Conservation (phyloP, 805 yeast genomes). For the Pichia nanzhaoensis region DNA sequence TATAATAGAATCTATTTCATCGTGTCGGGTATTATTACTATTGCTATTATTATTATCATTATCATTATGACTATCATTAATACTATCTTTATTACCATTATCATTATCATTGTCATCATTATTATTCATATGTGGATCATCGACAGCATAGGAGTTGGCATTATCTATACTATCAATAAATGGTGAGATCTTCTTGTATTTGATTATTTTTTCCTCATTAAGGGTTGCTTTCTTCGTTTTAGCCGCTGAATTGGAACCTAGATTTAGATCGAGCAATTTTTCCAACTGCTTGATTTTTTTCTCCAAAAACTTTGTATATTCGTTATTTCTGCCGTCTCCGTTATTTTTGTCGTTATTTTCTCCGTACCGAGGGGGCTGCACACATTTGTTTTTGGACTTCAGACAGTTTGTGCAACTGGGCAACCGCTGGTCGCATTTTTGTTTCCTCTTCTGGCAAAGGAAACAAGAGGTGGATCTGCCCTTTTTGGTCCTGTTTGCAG, state of each 20-base stretch:
- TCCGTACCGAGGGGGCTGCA: constrained; percentile 57
- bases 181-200: constrained; percentile 26
- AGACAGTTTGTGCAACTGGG: constrained; percentile 64
- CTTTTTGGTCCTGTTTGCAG: constrained; percentile 34
- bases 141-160: too few species aligned
- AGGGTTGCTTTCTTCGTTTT: background rate
- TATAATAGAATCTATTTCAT: constrained; percentile 6
- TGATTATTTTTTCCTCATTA: constrained; percentile 16
- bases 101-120: background rate
- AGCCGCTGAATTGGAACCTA: too few species aligned
- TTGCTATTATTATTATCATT: background rate
- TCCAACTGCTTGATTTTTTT: constrained; percentile 48
- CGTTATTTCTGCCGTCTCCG: constrained; percentile 35
- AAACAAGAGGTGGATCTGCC: constrained; percentile 53
- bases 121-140: too few species aligned
- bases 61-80: too few species aligned
- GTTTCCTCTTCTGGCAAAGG: constrained; percentile 51
- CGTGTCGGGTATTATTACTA: background rate
- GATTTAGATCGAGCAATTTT: constrained; percentile 33
- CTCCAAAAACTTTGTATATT: constrained; percentile 51
- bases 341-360: constrained; percentile 30
- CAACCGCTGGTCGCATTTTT: constrained; percentile 57
- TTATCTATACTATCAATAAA: constrained; percentile 12
- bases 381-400: constrained; percentile 54
- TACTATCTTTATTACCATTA: constrained; percentile 2